Percentiles rank a stretch among this genome's conserved stretches.
Evolutionary conservation across 495 filamentous ascomycete species (phyloP).

Genomic region (Hyaloscypha bicolor): DNA sequence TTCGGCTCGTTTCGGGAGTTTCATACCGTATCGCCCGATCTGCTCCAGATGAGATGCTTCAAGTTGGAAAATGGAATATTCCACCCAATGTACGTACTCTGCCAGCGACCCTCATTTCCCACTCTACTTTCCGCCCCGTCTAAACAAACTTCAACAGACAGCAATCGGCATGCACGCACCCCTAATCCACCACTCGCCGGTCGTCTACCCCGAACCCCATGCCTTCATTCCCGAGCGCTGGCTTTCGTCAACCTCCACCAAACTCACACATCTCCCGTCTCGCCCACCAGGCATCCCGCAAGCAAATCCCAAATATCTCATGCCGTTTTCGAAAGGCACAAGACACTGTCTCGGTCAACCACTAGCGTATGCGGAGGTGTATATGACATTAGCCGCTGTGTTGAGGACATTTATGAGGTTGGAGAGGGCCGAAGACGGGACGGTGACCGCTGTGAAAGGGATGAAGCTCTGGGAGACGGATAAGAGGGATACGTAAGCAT

Average conservation of each 20-base stretch:
- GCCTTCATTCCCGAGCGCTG: slow-evolving; percentile 51
- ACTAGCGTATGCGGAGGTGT: slow-evolving; percentile 21
- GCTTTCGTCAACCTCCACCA: slow-evolving; percentile 27
- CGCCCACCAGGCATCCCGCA: slow-evolving; percentile 6
- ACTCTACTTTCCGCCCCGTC: neutral
- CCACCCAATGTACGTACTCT: slow-evolving; percentile 17
- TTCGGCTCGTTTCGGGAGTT: slow-evolving; percentile 15
- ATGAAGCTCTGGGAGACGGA: slow-evolving; percentile 22
- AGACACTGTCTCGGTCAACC: slow-evolving; percentile 38
- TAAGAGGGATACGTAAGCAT: slow-evolving; percentile 9
- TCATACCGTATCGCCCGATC: slow-evolving; percentile 15
- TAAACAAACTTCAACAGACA: slow-evolving; percentile 7
- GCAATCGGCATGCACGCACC: slow-evolving; percentile 8
- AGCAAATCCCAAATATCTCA: slow-evolving; percentile 38
- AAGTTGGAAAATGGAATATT: slow-evolving; percentile 14
- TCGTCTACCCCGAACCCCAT: slow-evolving; percentile 42
- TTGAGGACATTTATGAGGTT: slow-evolving; percentile 18
- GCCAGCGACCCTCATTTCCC: neutral
- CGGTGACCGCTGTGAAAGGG: slow-evolving; percentile 12
- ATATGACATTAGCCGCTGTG: slow-evolving; percentile 36
- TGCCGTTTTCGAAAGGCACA: slow-evolving; percentile 47
- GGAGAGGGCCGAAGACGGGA: slow-evolving; percentile 12
- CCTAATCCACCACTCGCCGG: slow-evolving; percentile 24
- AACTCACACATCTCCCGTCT: neutral
- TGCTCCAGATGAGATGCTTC: slow-evolving; percentile 12